phyloP scores from a whole-genome alignment of 176 grass and related monocot species.

The Oryza brachyantha region DNA sequence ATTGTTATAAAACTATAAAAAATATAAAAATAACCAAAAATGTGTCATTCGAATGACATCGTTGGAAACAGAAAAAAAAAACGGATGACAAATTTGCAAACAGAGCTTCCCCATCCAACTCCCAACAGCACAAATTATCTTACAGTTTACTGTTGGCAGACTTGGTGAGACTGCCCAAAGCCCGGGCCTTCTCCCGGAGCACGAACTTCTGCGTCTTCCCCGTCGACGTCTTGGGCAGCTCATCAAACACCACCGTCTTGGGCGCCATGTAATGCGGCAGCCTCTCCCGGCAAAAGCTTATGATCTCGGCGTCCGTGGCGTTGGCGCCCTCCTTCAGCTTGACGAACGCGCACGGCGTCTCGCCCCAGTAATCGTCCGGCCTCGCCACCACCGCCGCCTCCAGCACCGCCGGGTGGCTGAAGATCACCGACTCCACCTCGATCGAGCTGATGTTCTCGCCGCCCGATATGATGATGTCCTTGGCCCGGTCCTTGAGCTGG shows the following conservation, averaged over 20 bases:
- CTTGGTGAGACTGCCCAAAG: conserved; percentile 43
- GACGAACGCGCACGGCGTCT: conserved; percentile 53
- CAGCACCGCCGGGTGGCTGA: conserved; percentile 43
- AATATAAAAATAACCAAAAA: no score
- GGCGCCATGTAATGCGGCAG: conserved; percentile 53
- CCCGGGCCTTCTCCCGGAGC: conserved; percentile 46
- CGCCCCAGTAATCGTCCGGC: conserved; percentile 36
- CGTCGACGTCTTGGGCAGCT: conserved; percentile 47
- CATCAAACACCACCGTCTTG: conserved; percentile 44
- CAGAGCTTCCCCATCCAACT: background rate
- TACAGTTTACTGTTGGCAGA: conserved; percentile 15
- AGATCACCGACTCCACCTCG: conserved; percentile 51
- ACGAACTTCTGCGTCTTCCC: conserved; percentile 54
- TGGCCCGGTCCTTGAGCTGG: conserved; percentile 54
- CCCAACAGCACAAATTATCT: background rate
- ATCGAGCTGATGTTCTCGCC: conserved; percentile 60
- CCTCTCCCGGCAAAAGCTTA: conserved; percentile 30
- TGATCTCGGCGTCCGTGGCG: conserved; percentile 29
- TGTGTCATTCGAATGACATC: no score
- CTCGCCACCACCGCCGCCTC: conserved; percentile 49
- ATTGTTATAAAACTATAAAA: no score
- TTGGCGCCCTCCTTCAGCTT: conserved; percentile 22
- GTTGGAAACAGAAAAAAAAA: no score
- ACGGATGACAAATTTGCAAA: no score
- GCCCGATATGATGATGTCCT: conserved; percentile 51